Percentiles rank a stretch among this genome's conserved stretches.
These are phyloP conservation scores for Linderina pennispora DNA, from an alignment of 192 early-diverging fungal genomes.

Conservation along the genomic window DNA sequence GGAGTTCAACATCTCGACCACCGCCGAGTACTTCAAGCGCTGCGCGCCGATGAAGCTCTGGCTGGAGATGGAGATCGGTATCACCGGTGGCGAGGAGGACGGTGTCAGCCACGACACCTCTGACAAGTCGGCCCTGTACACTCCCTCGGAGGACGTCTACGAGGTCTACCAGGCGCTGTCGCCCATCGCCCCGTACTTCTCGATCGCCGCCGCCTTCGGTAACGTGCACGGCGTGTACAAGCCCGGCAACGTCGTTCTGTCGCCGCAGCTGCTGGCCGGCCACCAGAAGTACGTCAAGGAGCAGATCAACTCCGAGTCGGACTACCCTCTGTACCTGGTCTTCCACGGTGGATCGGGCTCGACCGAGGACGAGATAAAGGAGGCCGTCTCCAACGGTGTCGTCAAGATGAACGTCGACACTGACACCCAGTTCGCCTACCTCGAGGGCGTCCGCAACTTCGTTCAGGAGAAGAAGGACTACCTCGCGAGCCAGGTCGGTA, in stretches of 20 bases:
- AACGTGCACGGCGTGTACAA: slow-evolving; percentile 97
- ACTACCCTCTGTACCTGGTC: slow-evolving; percentile 86
- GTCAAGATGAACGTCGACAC: slow-evolving; percentile 99
- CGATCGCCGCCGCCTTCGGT: slow-evolving; percentile 94
- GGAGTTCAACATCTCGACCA: slow-evolving; percentile 89
- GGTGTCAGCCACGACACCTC: slow-evolving; percentile 94
- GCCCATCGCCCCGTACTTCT: slow-evolving; percentile 81
- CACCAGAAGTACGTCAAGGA: slow-evolving; percentile 80
- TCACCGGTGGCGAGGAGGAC: slow-evolving; percentile 98
- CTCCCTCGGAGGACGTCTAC: slow-evolving; percentile 93
- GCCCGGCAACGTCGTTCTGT: slow-evolving; percentile 91
- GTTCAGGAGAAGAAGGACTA: slow-evolving; percentile 85
- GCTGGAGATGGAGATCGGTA: slow-evolving; percentile 98
- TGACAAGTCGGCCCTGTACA: slow-evolving; percentile 88
- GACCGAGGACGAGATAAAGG: slow-evolving; percentile 70
- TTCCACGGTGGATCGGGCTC: slow-evolving; percentile 98
- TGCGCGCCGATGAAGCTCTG: slow-evolving; percentile 83
- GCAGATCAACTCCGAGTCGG: slow-evolving; percentile 47
- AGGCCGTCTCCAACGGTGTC: slow-evolving; percentile 76
- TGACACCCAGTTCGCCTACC: slow-evolving; percentile 97
- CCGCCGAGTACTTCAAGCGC: slow-evolving; percentile 86
- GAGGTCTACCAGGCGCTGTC: slow-evolving; percentile 90
- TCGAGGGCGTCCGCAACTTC: slow-evolving; percentile 79
- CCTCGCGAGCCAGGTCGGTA: slow-evolving; percentile 89
- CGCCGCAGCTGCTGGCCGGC: slow-evolving; percentile 87